phyloP scores from a whole-genome alignment of 441 rosid genomes.

The Croton laevigatus region DNA sequence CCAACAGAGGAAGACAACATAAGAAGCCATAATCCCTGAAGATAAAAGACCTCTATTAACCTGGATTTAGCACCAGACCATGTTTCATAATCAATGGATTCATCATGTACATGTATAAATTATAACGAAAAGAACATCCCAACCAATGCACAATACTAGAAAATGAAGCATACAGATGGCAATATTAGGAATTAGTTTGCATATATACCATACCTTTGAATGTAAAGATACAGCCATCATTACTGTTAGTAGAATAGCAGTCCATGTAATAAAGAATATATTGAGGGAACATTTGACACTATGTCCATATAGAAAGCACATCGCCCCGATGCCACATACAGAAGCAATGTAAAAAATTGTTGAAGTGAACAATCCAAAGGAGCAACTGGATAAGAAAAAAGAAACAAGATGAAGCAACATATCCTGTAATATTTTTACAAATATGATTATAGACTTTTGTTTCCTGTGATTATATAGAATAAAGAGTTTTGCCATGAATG shows the following conservation, averaged over 20 bases:
- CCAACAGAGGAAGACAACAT: slow-evolving; percentile 89
- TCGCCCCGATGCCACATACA: slow-evolving; percentile 48
- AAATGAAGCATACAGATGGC: neutral
- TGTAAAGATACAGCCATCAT: slow-evolving; percentile 73
- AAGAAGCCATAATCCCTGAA: slow-evolving; percentile 84
- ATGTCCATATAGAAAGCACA: slow-evolving; percentile 56
- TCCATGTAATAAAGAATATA: slow-evolving; percentile 81
- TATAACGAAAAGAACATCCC: neutral
- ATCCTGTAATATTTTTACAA: neutral
- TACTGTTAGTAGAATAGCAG: slow-evolving; percentile 56
- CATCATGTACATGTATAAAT: neutral
- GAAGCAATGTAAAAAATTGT: slow-evolving; percentile 53
- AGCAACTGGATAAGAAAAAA: slow-evolving; percentile 43
- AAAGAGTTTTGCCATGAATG: neutral
- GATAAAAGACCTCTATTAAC: slow-evolving; percentile 77
- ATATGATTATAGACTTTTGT: neutral
- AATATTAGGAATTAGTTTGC: neutral
- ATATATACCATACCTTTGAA: slow-evolving; percentile 49
- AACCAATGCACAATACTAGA: neutral
- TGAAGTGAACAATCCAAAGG: slow-evolving; percentile 62
- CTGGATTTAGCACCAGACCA: slow-evolving; percentile 31
- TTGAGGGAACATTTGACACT: slow-evolving; percentile 55
- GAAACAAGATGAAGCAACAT: neutral
- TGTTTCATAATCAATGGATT: neutral
- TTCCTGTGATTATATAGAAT: neutral